Percentiles rank a stretch among this genome's conserved stretches.
phyloP scores from a whole-genome alignment of 176 grass and related monocot genomes.

The Aechmea fasciata region DNA sequence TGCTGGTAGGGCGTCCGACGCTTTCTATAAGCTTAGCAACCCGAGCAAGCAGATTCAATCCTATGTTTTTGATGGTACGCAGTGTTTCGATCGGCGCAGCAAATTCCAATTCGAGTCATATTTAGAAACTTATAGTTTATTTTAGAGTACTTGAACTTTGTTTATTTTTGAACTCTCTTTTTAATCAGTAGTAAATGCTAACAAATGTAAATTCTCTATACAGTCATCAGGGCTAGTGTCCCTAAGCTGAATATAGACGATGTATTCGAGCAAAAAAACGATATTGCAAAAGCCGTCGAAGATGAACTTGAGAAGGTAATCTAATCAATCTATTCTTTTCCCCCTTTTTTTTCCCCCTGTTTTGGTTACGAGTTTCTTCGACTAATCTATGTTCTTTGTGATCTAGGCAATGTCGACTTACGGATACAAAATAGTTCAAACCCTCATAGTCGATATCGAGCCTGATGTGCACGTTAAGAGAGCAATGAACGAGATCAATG shows the following conservation, averaged over 20 bases:
- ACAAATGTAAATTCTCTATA: constrained; percentile 23
- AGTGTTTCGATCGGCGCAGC: too few species aligned
- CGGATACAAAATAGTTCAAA: constrained; percentile 83
- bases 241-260: constrained; percentile 88
- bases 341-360: not conserved
- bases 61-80: constrained; percentile 90
- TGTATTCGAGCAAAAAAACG: constrained; percentile 78
- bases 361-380: not conserved
- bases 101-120: not conserved
- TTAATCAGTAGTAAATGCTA: constrained; percentile 8
- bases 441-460: constrained; percentile 77
- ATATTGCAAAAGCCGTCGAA: constrained; percentile 77
- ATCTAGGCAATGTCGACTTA: constrained; percentile 78
- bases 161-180: not conserved
- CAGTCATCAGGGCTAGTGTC: constrained; percentile 85
- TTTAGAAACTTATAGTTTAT: not conserved
- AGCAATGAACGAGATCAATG: constrained; percentile 95
- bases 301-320: constrained; percentile 80
- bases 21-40: constrained; percentile 87
- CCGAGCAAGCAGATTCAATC: constrained; percentile 77
- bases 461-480: constrained; percentile 71
- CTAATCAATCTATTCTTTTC: constrained; percentile 23
- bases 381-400: constrained; percentile 14
- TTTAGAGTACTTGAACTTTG: not conserved
- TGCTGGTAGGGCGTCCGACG: constrained; percentile 63